Evolutionary conservation across 768 basidiomycete species (phyloP).

Genomic region (Russula abietina): DNA sequence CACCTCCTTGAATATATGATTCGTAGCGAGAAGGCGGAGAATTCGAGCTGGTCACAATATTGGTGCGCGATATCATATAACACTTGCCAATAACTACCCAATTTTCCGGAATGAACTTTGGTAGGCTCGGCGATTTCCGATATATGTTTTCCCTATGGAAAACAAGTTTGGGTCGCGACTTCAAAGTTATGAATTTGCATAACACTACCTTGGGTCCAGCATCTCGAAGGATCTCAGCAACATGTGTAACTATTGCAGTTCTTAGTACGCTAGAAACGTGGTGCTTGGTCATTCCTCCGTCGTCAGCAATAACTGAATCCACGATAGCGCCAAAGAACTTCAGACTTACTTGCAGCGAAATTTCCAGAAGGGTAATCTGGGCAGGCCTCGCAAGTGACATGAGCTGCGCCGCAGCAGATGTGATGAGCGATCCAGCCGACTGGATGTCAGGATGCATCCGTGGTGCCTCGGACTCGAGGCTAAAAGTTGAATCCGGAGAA

Average conservation of each 20-base stretch:
- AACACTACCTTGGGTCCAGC: slow-evolving; percentile 15
- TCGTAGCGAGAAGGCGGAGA: slow-evolving; percentile 29
- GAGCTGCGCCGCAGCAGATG: slow-evolving; percentile 5
- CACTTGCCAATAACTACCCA: slow-evolving; percentile 29
- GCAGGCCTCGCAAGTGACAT: slow-evolving; percentile 2
- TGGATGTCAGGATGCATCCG: slow-evolving; percentile 3
- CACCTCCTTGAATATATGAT: slow-evolving; percentile 31
- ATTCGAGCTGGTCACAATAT: slow-evolving; percentile 23
- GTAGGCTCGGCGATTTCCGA: slow-evolving; percentile 34
- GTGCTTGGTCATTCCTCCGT: neutral
- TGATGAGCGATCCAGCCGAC: slow-evolving; percentile 7
- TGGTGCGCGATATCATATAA: neutral
- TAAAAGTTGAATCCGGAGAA: neutral
- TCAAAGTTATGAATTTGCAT: neutral
- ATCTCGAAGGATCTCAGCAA: slow-evolving; percentile 22
- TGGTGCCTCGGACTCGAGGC: slow-evolving; percentile 1
- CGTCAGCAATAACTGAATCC: neutral
- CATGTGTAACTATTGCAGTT: neutral
- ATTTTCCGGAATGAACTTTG: slow-evolving; percentile 31
- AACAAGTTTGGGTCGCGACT: too few species aligned
- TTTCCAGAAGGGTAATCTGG: neutral
- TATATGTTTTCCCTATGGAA: slow-evolving; percentile 34
- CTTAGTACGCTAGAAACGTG: neutral
- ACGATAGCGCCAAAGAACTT: neutral
- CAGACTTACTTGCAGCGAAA: slow-evolving; percentile 1